Percentiles rank a stretch among this genome's conserved stretches.
These are phyloP conservation scores for Malus orientalis DNA, from an alignment of 306 rosid genomes.

Conservation along the genomic window DNA sequence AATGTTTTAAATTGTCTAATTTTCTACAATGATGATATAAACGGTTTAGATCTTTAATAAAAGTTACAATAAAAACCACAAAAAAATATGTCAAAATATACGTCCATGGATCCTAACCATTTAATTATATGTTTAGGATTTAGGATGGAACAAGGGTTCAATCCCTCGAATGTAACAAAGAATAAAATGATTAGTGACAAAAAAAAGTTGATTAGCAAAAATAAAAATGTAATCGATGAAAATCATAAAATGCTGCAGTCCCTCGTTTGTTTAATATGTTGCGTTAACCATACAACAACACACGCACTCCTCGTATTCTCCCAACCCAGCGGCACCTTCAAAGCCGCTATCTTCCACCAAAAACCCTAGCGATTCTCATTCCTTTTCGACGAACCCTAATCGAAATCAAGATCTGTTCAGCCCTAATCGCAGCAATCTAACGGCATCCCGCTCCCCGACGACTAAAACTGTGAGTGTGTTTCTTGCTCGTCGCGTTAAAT, in stretches of 20 bases:
- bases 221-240: not conserved
- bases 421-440: not conserved
- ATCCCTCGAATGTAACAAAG: no score
- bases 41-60: no score
- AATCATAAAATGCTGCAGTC: not conserved
- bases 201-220: not conserved
- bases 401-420: conserved; percentile 1
- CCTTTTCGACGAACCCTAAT: not conserved
- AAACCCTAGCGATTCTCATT: conserved; percentile 17
- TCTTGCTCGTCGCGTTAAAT: not conserved
- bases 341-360: conserved; percentile 19
- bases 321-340: conserved; percentile 19
- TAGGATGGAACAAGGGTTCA: no score
- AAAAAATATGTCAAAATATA: no score
- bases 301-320: conserved; percentile 13
- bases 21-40: no score
- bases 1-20: no score
- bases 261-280: not conserved
- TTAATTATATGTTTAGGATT: no score
- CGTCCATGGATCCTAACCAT: no score
- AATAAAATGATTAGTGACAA: no score
- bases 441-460: not conserved
- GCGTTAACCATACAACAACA: not conserved
- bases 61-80: no score
- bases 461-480: conserved; percentile 4